phyloP scores from a whole-genome alignment of 2,329 filamentous ascomycete species.

The Dactylellina leptospora region DNA sequence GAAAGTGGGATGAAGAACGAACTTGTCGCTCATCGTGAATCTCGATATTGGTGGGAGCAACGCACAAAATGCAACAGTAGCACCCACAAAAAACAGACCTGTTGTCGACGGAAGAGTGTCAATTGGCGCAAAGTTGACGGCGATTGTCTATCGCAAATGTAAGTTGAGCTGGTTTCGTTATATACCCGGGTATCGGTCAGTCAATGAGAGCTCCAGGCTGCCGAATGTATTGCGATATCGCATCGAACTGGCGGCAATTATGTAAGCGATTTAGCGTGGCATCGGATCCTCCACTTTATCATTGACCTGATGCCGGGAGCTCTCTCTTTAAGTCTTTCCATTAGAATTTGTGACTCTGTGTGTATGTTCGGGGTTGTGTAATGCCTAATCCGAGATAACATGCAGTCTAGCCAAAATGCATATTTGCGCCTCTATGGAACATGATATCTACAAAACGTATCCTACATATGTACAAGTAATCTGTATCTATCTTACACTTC shows the following conservation, averaged over 20 bases:
- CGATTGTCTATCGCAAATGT: too few species aligned
- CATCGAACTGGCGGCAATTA: slow-evolving; percentile 2
- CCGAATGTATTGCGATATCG: background rate
- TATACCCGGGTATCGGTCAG: background rate
- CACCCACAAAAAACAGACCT: too few species aligned
- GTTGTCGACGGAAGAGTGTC: too few species aligned
- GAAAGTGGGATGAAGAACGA: slow-evolving; percentile 27
- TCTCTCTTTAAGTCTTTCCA: background rate
- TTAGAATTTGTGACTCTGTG: background rate
- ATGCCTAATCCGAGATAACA: too few species aligned
- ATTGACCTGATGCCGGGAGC: background rate
- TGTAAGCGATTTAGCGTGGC: background rate
- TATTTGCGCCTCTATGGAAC: too few species aligned
- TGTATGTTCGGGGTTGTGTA: too few species aligned
- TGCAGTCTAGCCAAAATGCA: too few species aligned
- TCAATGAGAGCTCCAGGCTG: background rate
- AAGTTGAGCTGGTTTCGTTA: too few species aligned
- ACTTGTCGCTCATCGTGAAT: slow-evolving; percentile 40
- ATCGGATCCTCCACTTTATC: slow-evolving; percentile 38
- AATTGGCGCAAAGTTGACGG: too few species aligned
- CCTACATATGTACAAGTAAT: too few species aligned
- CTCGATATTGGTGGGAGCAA: slow-evolving; percentile 6
- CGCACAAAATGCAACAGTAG: slow-evolving; percentile 50
- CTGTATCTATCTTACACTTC: too few species aligned
- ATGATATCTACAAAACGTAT: too few species aligned